A percentile compares a stretch with the other conserved stretches of the same genome.
Conservation (phyloP, 2,329 filamentous ascomycete species). For the Teratosphaeriaceae sp. region DNA sequence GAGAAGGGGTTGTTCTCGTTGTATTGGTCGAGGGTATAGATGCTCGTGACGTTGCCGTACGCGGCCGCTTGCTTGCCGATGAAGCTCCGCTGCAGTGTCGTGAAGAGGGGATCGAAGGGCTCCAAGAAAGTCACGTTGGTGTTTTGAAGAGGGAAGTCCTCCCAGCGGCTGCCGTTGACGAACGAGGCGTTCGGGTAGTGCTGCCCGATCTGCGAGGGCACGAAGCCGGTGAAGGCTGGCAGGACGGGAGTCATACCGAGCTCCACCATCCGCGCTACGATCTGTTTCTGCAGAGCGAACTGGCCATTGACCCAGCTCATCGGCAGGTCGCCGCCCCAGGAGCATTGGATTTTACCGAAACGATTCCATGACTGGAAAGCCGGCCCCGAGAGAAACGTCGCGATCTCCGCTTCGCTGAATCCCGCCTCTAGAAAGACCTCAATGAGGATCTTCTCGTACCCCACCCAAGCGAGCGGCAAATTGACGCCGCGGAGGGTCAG, state of each 20-base stretch:
- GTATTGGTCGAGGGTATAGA: constrained; percentile 49
- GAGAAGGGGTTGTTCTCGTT: constrained; percentile 47
- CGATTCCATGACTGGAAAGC: constrained; percentile 50
- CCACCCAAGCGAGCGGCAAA: constrained; percentile 47
- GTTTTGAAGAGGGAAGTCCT: constrained; percentile 35
- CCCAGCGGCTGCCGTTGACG: constrained; percentile 41
- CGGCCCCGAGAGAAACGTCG: constrained; percentile 43
- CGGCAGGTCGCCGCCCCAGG: constrained; percentile 42
- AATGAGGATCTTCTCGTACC: constrained; percentile 45
- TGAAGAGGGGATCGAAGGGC: constrained; percentile 40
- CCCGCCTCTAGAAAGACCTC: constrained; percentile 43
- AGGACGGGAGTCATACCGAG: constrained; percentile 48
- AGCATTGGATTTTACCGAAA: constrained; percentile 49
- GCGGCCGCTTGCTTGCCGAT: constrained; percentile 40
- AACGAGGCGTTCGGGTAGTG: constrained; percentile 39
- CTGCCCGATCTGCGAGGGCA: constrained; percentile 37
- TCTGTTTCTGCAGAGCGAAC: constrained; percentile 44
- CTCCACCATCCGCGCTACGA: constrained; percentile 45
- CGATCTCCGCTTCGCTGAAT: constrained; percentile 39
- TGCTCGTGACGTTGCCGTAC: constrained; percentile 43
- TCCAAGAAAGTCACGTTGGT: constrained; percentile 45
- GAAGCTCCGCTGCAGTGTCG: constrained; percentile 40
- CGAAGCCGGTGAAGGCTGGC: constrained; percentile 47
- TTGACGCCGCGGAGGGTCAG: constrained; percentile 47
- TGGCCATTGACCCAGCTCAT: constrained; percentile 42